These are phyloP conservation scores for Zymoseptoria crescenta DNA, from an alignment of 2,329 filamentous ascomycete genomes.

Conservation along the genomic window DNA sequence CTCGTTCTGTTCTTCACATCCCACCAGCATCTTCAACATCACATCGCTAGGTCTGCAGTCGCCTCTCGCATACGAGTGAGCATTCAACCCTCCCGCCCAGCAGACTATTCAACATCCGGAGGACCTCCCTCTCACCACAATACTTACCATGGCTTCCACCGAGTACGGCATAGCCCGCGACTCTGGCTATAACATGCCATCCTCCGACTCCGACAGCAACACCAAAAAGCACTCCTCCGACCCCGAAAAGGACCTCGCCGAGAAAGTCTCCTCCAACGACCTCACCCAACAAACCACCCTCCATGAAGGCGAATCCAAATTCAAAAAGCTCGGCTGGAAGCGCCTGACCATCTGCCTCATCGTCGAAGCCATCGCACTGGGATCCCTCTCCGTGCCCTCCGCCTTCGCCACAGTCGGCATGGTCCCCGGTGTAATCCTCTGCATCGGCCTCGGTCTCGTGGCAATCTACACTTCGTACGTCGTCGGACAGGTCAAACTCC, in stretches of 20 bases:
- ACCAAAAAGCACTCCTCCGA: constrained; percentile 10
- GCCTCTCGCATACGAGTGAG: background rate
- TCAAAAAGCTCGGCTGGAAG: constrained; percentile 43
- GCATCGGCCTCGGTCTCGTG: constrained; percentile 47
- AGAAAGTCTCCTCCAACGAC: background rate
- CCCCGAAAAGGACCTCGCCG: constrained; percentile 3
- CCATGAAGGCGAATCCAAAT: constrained; percentile 28
- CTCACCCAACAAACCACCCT: constrained; percentile 21
- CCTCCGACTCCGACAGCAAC: constrained; percentile 2
- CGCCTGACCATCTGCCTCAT: constrained; percentile 41
- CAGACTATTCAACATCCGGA: background rate
- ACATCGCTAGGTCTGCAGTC: background rate
- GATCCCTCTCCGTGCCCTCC: constrained; percentile 50
- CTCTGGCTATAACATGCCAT: constrained; percentile 9
- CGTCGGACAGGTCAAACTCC: constrained; percentile 53
- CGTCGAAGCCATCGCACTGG: constrained; percentile 52
- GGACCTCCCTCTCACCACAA: background rate
- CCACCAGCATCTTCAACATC: background rate
- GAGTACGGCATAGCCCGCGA: constrained; percentile 11
- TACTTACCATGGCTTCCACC: constrained; percentile 9
- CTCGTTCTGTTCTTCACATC: background rate
- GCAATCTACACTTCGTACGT: constrained; percentile 56
- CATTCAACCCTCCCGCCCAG: background rate
- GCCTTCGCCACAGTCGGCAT: constrained; percentile 49
- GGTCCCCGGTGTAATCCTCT: constrained; percentile 48